phyloP scores from a whole-genome alignment of 164 flowering plant species.

The Vitis vinifera region ASM3070453v1 NC_081807.1:8058001-8058500 shows the following conservation, averaged over 20 bases:
- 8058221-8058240: neutral
- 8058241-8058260: slow-evolving; percentile 1
- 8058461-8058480: too few relatives aligned
- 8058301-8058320: too few relatives aligned
- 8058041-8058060: neutral
- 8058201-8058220: slow-evolving; percentile 23
- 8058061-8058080: neutral
- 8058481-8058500: too few relatives aligned
- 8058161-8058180: neutral
- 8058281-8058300: too few relatives aligned
- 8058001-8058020: neutral
- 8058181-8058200: slow-evolving; percentile 18
- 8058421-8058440: neutral
- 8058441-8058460: too few relatives aligned
- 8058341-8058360: neutral
- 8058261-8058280: too few relatives aligned
- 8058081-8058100: slow-evolving; percentile 16
- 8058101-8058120: too few relatives aligned
- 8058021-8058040: too few relatives aligned
- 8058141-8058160: slow-evolving; percentile 1
- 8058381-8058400: neutral
- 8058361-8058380: neutral
- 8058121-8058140: neutral
- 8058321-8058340: too few relatives aligned
- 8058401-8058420: neutral